Evolutionary conservation across 1,284 basidiomycete species (phyloP), one percentile per base, ranked within the genome.

Genomic region (Rhodotorula sp.): DNA sequence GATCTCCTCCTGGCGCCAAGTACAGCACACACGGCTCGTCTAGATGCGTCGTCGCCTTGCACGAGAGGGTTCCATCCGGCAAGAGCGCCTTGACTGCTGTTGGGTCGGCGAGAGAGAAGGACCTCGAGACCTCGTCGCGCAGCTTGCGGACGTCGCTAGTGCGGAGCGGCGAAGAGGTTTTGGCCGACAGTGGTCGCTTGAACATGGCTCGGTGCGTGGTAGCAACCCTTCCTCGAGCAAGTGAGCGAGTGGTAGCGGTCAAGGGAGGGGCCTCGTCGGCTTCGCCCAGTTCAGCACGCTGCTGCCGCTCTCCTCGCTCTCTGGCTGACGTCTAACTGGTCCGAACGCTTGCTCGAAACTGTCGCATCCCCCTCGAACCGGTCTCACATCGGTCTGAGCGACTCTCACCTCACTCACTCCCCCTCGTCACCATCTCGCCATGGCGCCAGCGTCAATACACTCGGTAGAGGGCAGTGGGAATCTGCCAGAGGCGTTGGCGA

Each of bases 401-500:
- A 20, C 39, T 8, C 20, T 4, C 11, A 17, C 52, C 39, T 34
- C 47, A 5, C 57, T 15, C 39, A 34, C 52, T 36, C 19, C 29
- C n/a, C 20, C 48, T 61, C 68, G 19, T 48, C 59, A 47, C 32
- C 56, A 2, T 22, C 32, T 7, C 34, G 13, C n/a, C 17, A 57
- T 62, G 68, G 60, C 68, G 29, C 64, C 68, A 4, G 51, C 39
- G 6, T 63, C 57, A 48, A 58, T 44, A 29, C 58, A 54, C 39
- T 60, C 57, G 22, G 29, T 56, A 27, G 62, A 29, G 7, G 62
- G 66, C 51, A 71, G 72, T 34, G 68, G 59, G 55, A 76, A 76
- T 51, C 62, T 71, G 59, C 63, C 73, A 17, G 76, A 77, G 62
- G 70, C 74, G 1, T 69, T 77, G 56, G 66, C 71, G 9, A 76